Evolutionary conservation across 176 grass and related monocot genomes (phyloP).

Genomic region (Aegilops sharonensis): DNA sequence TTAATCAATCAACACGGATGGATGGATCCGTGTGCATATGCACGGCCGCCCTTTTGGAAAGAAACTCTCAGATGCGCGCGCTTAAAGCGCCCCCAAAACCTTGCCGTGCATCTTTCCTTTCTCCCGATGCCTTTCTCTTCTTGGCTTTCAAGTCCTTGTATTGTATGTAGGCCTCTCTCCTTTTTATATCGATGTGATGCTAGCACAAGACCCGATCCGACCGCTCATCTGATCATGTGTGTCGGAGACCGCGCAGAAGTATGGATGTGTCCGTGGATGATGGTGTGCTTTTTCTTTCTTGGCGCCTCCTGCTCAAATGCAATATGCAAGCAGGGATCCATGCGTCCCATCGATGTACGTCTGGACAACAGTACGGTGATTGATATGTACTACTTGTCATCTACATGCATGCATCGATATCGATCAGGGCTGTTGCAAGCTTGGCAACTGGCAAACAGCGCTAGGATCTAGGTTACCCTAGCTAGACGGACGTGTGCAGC

Average conservation of each 20-base stretch:
- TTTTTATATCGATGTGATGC: conserved; percentile 47
- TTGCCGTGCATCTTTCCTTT: neutral
- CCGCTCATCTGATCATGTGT: conserved; percentile 2
- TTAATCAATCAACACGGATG: conserved; percentile 27
- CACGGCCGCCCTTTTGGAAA: neutral
- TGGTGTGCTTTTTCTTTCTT: conserved; percentile 8
- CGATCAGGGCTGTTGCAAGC: neutral
- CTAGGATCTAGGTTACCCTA: neutral
- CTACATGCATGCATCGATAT: neutral
- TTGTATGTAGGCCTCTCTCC: conserved; percentile 22
- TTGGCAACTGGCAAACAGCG: neutral
- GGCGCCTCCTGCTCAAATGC: neutral
- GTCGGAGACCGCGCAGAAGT: neutral
- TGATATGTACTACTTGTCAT: neutral
- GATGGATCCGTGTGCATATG: neutral
- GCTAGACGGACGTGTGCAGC: neutral
- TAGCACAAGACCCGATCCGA: conserved; percentile 20
- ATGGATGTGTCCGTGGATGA: too few species aligned
- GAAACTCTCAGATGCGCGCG: conserved; percentile 6
- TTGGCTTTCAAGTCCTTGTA: conserved; percentile 7
- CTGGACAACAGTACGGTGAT: neutral
- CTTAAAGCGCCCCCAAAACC: conserved; percentile 25
- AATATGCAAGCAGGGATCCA: neutral
- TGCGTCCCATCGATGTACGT: neutral
- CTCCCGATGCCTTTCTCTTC: neutral